Evolutionary conservation across 192 early-diverging fungal species (phyloP), one percentile per base, ranked within the genome.

Genomic region (Glomus cerebriforme): DNA sequence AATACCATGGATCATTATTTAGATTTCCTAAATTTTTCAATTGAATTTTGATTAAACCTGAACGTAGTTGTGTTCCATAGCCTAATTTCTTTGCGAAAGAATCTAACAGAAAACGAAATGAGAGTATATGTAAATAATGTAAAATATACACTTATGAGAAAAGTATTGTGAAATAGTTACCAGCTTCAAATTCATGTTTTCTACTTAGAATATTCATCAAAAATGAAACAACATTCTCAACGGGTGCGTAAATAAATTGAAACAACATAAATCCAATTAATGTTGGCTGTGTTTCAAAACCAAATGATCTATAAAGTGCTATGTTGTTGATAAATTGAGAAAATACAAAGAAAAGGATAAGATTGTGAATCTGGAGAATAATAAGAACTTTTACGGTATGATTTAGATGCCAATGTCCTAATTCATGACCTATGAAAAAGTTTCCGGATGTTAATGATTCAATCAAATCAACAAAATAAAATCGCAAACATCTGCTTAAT

Each of bases 191-290:
- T 86, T 99, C 97, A 80, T 99, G 89, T 76, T 89, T 85, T 35
- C 97, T 88, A 34, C 94, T 94, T 77, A 95, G 82, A 7, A 93
- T 85, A 75, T 98, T 96, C 78, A 84, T 90, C 27, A 90, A 80
- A 81, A 99, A 97, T 6, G 83, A 80, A 35, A 95, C 83, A 47
- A 94, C 71, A 60, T 88, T 90, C 59, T 95, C 95, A 34, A 96
- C 85, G 13, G 97, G 96, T 22, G 88, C 82, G 83, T 94, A 95
- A 17, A 96, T 80, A 67, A 90, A 95, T 84, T 95, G 91, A 87
- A 99, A 99, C 27, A 99, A 86, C 26, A 94, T 78, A 72, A 99
- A 96, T 9, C 97, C 97, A 79, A 99, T 93, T 22, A 99, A 81
- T 19, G 90, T 88, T 1, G 97, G 96, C 73, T 84, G 87, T 3